phyloP scores from a whole-genome alignment of 305 asterid species.

The Coffea humblotiana region DNA sequence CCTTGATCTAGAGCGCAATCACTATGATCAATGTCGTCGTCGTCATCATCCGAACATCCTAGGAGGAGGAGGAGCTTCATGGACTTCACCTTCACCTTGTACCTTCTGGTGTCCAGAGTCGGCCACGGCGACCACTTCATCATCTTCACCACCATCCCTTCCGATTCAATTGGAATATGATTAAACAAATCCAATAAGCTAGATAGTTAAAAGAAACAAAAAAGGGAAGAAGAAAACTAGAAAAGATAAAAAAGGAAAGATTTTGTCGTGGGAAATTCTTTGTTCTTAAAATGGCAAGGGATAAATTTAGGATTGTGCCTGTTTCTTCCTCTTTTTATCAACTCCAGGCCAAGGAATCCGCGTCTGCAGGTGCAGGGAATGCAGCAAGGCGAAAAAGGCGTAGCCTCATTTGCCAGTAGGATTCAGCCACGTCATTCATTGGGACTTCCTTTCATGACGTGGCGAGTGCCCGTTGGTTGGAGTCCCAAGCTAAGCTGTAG shows the following conservation, averaged over 20 bases:
- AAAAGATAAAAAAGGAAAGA: neutral
- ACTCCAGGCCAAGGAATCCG: constrained; percentile 8
- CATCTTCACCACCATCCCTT: constrained; percentile 50
- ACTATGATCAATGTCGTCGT: neutral
- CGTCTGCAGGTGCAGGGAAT: no score
- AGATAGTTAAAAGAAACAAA: neutral
- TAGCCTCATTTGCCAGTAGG: constrained; percentile 17
- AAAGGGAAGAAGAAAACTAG: neutral
- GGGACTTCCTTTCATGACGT: constrained; percentile 10
- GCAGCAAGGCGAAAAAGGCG: neutral
- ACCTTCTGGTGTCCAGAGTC: constrained; percentile 36
- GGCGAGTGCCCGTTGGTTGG: constrained; percentile 24
- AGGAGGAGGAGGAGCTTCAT: constrained; percentile 25
- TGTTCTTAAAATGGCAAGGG: constrained; percentile 5
- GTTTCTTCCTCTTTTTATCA: no score
- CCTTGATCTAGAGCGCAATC: neutral
- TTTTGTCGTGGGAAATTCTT: neutral
- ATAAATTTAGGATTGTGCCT: no score
- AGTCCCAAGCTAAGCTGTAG: neutral
- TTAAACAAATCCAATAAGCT: neutral
- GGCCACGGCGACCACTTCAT: constrained; percentile 55
- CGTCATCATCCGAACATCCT: constrained; percentile 17
- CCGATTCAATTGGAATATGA: neutral
- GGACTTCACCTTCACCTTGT: constrained; percentile 52
- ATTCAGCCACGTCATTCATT: neutral